Conservation (phyloP, 768 basidiomycete species). For the Hypsizygus marmoreus region DNA sequence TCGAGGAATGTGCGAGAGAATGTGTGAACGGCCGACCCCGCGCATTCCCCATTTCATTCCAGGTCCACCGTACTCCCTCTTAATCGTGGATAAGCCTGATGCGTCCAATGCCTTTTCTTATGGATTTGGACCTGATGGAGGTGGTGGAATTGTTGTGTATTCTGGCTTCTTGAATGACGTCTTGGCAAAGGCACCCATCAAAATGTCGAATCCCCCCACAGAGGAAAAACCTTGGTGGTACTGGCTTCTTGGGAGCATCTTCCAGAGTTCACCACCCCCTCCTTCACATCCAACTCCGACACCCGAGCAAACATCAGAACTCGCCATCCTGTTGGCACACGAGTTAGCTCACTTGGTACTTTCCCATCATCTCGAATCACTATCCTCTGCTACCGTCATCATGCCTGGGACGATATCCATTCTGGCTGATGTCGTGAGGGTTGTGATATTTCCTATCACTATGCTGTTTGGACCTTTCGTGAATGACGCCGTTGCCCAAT, state of each 20-base stretch:
- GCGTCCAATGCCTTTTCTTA: slow-evolving; percentile 92
- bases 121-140: slow-evolving; percentile 90
- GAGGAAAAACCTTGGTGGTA: slow-evolving; percentile 46
- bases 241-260: slow-evolving; percentile 47
- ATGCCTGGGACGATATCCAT: slow-evolving; percentile 81
- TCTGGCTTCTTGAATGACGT: slow-evolving; percentile 93
- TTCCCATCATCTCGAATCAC: slow-evolving; percentile 87
- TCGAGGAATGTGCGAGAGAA: slow-evolving; percentile 52
- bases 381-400: slow-evolving; percentile 84
- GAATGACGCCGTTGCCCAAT: slow-evolving; percentile 86
- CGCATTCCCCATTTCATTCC: slow-evolving; percentile 58
- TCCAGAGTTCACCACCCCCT: slow-evolving; percentile 31
- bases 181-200: slow-evolving; percentile 48
- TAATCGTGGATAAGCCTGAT: slow-evolving; percentile 86
- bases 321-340: slow-evolving; percentile 91
- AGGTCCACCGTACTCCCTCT: slow-evolving; percentile 87
- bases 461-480: slow-evolving; percentile 94
- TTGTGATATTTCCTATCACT: slow-evolving; percentile 84
- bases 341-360: slow-evolving; percentile 92
- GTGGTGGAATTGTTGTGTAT: slow-evolving; percentile 92
- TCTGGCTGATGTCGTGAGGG: slow-evolving; percentile 71
- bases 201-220: slow-evolving; percentile 19
- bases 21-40: slow-evolving; percentile 44
- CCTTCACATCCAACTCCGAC: slow-evolving; percentile 59
- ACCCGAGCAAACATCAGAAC: slow-evolving; percentile 79